phyloP scores from a whole-genome alignment of 2,329 filamentous ascomycete species.

The Zymoseptoria crescenta region DNA sequence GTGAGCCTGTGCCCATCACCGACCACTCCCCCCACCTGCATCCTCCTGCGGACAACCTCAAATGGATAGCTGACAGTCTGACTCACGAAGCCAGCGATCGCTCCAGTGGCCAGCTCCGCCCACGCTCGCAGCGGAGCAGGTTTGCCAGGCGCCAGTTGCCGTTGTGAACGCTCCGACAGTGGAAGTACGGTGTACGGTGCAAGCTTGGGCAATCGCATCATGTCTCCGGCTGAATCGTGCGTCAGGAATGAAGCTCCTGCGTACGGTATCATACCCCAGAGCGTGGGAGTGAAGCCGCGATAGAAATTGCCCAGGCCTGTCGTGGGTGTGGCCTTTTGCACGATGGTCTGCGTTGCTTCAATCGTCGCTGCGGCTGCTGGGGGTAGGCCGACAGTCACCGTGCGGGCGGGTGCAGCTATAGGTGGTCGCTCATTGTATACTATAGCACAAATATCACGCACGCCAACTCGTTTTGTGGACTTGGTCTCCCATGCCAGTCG shows the following conservation, averaged over 20 bases:
- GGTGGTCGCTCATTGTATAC: slow-evolving; percentile 71
- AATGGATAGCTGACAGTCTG: slow-evolving; percentile 91
- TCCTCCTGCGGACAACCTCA: slow-evolving; percentile 82
- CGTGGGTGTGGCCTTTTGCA: slow-evolving; percentile 50
- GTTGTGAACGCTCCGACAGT: slow-evolving; percentile 38
- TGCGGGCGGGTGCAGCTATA: slow-evolving; percentile 16
- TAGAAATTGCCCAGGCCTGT: slow-evolving; percentile 85
- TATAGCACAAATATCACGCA: slow-evolving; percentile 69
- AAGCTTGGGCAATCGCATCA: slow-evolving; percentile 62
- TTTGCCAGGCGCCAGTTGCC: slow-evolving; percentile 42
- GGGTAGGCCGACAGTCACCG: slow-evolving; percentile 9
- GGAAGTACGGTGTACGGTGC: slow-evolving; percentile 69
- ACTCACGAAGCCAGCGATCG: slow-evolving; percentile 76
- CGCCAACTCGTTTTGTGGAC: slow-evolving; percentile 57
- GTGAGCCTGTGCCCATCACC: slow-evolving; percentile 75
- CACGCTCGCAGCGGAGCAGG: slow-evolving; percentile 69
- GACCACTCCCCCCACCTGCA: slow-evolving; percentile 94
- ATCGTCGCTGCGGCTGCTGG: slow-evolving; percentile 33
- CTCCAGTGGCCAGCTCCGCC: slow-evolving; percentile 79
- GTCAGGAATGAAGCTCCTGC: slow-evolving; percentile 93
- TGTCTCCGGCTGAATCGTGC: slow-evolving; percentile 81
- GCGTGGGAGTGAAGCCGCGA: slow-evolving; percentile 80
- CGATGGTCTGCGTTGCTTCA: slow-evolving; percentile 36
- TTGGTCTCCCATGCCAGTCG: slow-evolving; percentile 93
- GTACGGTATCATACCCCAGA: slow-evolving; percentile 94